Evolutionary conservation across 1,284 basidiomycete species (phyloP), one percentile per base, ranked within the genome.

Genomic region (Volvariella volvacea): DNA sequence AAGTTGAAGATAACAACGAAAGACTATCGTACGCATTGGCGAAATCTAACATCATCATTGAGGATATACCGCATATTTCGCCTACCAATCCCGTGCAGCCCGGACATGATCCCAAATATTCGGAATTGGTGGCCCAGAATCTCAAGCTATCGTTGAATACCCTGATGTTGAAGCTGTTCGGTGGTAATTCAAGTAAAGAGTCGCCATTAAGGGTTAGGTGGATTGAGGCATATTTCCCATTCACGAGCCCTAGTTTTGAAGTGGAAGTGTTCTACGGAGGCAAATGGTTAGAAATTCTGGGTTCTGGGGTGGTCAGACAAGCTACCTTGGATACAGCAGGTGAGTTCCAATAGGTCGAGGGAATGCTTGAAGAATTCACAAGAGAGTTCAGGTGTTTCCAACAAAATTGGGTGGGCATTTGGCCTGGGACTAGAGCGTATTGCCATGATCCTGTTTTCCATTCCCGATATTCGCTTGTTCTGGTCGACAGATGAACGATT

Each of bases 381-480:
- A 39, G 51, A 45, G 14, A 41, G n/a, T 28, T 10, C 6, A 95
- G 92, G 78, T 48, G 79, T 92, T 2, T 68, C 76, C 0, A 67
- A 88, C 57, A 94, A 94, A 64, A 78, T 92, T 50, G 93, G 93
- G 19, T 99, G 96, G 96, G 96, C 96, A 0, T 99, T 98, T 57
- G 96, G 96, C 12, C 82, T 99, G 30, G 96, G 96, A 4, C 76
- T 99, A 37, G 96, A 99, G 61, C 82, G 96, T 19, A 96, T 99
- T 53, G 93, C 95, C 22, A 99, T 99, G 96, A 85, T 99, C 49
- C 78, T 99, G 43, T 99, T 88, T 67, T 88, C 84, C 14, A 96
- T 99, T 46, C 96, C 95, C 2, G 96, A 99, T 62, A 99, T 99
- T 58, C 88, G 96, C n/a, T 73, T 99, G 10, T 99, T 99, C 74